Evolutionary conservation across 345 rosid genomes (phyloP).

Genomic region (sweet orange (Citrus sinensis)): DNA sequence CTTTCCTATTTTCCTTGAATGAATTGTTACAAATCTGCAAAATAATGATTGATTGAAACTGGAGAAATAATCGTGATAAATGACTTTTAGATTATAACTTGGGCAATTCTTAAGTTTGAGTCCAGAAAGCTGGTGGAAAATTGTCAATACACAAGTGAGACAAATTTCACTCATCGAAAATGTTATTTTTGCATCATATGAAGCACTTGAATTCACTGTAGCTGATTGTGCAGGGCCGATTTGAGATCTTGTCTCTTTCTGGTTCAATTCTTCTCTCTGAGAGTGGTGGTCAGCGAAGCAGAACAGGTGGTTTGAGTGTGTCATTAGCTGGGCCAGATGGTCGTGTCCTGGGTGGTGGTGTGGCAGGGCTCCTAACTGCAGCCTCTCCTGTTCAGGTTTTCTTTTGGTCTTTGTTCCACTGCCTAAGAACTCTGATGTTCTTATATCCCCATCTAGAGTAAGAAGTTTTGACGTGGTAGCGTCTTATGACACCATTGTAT

Average conservation of each 20-base stretch:
- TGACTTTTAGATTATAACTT: neutral
- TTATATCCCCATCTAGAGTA: neutral
- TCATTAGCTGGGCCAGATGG: constrained; percentile 46
- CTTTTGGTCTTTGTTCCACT: neutral
- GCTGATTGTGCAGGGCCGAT: constrained; percentile 37
- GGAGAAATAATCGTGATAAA: neutral
- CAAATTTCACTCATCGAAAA: neutral
- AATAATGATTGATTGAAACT: neutral
- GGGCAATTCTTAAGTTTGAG: neutral
- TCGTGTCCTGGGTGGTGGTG: constrained; percentile 45
- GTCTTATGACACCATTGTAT: neutral
- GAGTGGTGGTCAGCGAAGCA: constrained; percentile 34
- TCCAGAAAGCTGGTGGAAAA: neutral
- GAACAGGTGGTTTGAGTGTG: constrained; percentile 42
- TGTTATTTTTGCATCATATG: neutral
- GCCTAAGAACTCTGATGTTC: neutral
- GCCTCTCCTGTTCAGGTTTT: constrained; percentile 46
- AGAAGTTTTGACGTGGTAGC: neutral
- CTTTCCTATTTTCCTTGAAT: neutral
- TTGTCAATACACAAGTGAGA: neutral
- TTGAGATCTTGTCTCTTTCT: constrained; percentile 43
- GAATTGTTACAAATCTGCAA: neutral
- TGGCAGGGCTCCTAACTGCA: constrained; percentile 43
- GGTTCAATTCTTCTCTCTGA: constrained; percentile 39
- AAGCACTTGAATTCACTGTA: neutral